A percentile compares a stretch with the other conserved stretches of the same genome.
phyloP scores from a whole-genome alignment of 2,329 filamentous ascomycete species.

The Scedosporium dehoogii region DNA sequence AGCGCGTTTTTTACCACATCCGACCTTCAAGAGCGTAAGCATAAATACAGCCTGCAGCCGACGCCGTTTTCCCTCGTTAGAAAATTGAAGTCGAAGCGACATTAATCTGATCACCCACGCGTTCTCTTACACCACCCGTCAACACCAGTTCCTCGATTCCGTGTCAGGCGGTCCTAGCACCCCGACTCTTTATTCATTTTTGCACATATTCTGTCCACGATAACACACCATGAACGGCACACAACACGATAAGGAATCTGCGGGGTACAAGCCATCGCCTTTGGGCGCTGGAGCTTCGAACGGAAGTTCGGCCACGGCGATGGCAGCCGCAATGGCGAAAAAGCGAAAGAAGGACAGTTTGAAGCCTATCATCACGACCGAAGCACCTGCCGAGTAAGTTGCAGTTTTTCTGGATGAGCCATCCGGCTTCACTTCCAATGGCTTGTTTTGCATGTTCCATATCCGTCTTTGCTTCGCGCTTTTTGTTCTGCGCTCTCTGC shows the following conservation, averaged over 20 bases:
- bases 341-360: constrained; percentile 67
- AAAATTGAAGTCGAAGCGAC: too few species aligned
- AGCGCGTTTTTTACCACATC: too few species aligned
- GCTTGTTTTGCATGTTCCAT: not conserved
- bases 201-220: not conserved
- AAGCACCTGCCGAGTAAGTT: constrained; percentile 35
- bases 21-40: too few species aligned
- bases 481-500: too few species aligned
- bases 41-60: too few species aligned
- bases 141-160: too few species aligned
- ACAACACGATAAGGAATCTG: constrained; percentile 1
- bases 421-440: constrained; percentile 14
- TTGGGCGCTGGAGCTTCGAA: not conserved
- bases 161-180: too few species aligned
- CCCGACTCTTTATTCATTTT: not conserved
- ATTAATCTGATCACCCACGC: too few species aligned
- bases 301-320: not conserved
- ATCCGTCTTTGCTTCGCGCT: too few species aligned
- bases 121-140: too few species aligned
- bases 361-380: constrained; percentile 68
- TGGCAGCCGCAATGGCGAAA: constrained; percentile 30
- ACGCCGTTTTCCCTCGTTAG: too few species aligned
- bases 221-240: constrained; percentile 8
- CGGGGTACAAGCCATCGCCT: not conserved
- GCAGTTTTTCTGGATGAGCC: not conserved